Base-by-base conservation (phyloP, 352 stramenopile genomes). In the Pythium coloratum region DNA sequence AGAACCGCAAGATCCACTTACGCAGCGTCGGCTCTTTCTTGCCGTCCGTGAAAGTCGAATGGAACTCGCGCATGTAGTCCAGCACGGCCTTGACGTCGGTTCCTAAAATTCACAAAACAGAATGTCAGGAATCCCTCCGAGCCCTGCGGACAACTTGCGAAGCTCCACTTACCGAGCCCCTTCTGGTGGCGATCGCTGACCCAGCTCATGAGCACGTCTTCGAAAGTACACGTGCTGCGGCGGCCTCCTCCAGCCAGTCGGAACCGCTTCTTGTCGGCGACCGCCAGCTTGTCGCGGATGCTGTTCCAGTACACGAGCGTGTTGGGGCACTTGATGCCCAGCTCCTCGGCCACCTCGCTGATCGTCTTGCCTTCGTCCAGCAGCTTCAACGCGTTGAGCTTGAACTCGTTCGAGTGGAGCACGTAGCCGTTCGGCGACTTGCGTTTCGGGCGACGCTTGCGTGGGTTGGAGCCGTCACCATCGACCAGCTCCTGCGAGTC, bases 1-100 rank as follows among this genome's bases (percentile, higher is more conserved):
- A 93, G 54, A 93, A 93, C 53, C 85, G 83, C 26, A 93, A 59
- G 20, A 93, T 91, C 85, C 85, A 91, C 54, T 91, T 91, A 62
- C 85, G 81, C 57, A 93, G 71, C 26, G 82, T 91, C 24, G 82
- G 72, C 68, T 93, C 85, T 55, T 91, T 93, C 72, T 93, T 91
- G 12, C 85, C 85, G n/a, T 85, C 78, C 2, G 82, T 89, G 58
- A 93, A 93, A 8, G 75, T 76, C 30, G 85, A 59, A 34, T 91
- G 85, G 56, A 76, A 80, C 62, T 88, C 73, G 34, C 67, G 75
- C 72, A 93, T 73, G 58, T 93, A 93, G 26, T 88, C 82, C 9
- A 93, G 58, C 9, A 93, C 83, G 26, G 76, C 67, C 60, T 84
- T 86, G 6, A 91, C 85, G 55, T 90, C 78, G 0, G 81, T 90